phyloP scores from a whole-genome alignment of 2,329 filamentous ascomycete genomes.

The Fusarium proliferatum region DNA sequence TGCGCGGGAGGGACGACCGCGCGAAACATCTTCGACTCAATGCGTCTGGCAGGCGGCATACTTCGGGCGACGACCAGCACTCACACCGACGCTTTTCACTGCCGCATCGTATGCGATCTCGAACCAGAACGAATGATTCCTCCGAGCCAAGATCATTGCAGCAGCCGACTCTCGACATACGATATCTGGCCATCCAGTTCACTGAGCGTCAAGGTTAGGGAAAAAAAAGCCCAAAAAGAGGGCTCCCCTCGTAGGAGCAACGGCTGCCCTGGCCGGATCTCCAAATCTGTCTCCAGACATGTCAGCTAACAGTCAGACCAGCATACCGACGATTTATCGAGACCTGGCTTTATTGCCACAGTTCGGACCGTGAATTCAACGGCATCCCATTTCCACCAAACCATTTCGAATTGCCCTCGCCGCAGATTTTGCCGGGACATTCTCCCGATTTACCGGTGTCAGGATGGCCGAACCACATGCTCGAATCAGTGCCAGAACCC shows the following conservation, averaged over 20 bases:
- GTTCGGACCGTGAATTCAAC: conserved; percentile 58
- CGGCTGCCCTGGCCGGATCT: conserved; percentile 12
- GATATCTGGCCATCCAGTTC: conserved; percentile 63
- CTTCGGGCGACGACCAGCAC: conserved; percentile 52
- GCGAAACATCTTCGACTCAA: conserved; percentile 58
- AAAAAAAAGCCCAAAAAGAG: not conserved
- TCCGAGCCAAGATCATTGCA: conserved; percentile 42
- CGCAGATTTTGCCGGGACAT: conserved; percentile 54
- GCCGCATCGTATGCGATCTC: conserved; percentile 55
- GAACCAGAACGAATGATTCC: conserved; percentile 48
- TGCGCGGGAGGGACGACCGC: conserved; percentile 59
- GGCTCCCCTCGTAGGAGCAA: not conserved
- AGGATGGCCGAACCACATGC: conserved; percentile 40
- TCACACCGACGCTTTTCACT: conserved; percentile 56
- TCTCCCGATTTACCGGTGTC: conserved; percentile 42
- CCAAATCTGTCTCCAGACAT: conserved; percentile 15
- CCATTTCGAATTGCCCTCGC: conserved; percentile 60
- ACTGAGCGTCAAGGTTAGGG: conserved; percentile 58
- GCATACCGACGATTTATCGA: conserved; percentile 59
- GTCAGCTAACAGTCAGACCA: conserved; percentile 43
- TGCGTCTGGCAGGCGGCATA: conserved; percentile 55
- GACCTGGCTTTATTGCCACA: conserved; percentile 59
- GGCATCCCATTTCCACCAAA: conserved; percentile 59
- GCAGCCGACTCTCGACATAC: conserved; percentile 53
- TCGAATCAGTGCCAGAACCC: conserved; percentile 42